A percentile compares a stretch with the other conserved stretches of the same genome.
Conservation (phyloP, 805 yeast genomes). For the Wickerhamomyces silvicola region DNA sequence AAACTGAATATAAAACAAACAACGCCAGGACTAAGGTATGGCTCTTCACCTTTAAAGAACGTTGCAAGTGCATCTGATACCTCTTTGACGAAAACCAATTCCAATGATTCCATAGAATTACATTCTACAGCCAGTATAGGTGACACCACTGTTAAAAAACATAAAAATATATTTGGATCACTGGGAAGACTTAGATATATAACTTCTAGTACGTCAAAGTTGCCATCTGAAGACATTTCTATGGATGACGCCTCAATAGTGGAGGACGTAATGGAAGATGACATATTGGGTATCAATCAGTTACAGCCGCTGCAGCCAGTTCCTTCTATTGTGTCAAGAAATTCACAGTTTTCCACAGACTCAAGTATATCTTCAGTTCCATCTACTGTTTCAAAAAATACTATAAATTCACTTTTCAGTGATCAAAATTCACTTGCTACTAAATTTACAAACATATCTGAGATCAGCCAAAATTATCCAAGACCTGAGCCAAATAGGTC, state of each 20-base stretch:
- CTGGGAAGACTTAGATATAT: conserved; percentile 12
- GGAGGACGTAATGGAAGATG: neutral
- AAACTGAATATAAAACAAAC: conserved; percentile 14
- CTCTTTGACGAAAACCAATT: conserved; percentile 15
- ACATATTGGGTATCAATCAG: conserved; percentile 5
- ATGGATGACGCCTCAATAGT: conserved; percentile 2
- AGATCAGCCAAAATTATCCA: conserved; percentile 3
- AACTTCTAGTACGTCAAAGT: conserved; percentile 1
- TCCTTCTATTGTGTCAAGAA: conserved; percentile 17
- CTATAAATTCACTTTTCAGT: conserved; percentile 16
- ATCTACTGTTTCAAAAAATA: conserved; percentile 5
- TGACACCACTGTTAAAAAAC: too few relatives aligned
- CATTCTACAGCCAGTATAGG: too few relatives aligned
- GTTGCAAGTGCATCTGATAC: conserved; percentile 21
- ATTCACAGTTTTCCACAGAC: conserved; percentile 5
- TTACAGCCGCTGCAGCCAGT: conserved; percentile 19
- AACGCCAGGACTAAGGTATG: conserved; percentile 19
- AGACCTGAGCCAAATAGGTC: conserved; percentile 4
- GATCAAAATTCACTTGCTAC: conserved; percentile 14
- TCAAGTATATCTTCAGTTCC: conserved; percentile 6
- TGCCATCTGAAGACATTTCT: conserved; percentile 3
- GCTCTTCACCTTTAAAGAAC: conserved; percentile 23
- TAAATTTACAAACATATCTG: conserved; percentile 12
- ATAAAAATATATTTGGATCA: conserved; percentile 7
- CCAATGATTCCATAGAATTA: conserved; percentile 19